phyloP scores from a whole-genome alignment of 306 rosid species.

The Castanea crenata region DNA sequence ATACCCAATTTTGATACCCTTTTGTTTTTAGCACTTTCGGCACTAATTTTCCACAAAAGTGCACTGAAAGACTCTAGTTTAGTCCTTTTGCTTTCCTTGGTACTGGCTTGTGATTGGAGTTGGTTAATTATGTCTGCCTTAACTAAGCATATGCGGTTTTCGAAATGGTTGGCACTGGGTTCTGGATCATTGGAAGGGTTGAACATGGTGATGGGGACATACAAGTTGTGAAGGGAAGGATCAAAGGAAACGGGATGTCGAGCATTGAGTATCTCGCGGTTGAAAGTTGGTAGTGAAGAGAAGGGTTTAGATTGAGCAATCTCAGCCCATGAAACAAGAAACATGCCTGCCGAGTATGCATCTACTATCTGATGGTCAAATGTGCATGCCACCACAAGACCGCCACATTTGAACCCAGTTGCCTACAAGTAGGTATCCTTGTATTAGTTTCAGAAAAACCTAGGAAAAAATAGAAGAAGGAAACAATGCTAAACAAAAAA shows the following conservation, averaged over 20 bases:
- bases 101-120: slow-evolving; percentile 43
- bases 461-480: background rate
- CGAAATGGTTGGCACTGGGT: slow-evolving; percentile 9
- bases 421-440: slow-evolving; percentile 28
- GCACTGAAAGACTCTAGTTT: slow-evolving; percentile 69
- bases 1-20: slow-evolving; percentile 54
- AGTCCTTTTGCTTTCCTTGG: slow-evolving; percentile 14
- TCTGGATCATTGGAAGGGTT: slow-evolving; percentile 20
- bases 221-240: slow-evolving; percentile 46
- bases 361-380: slow-evolving; percentile 82
- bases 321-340: slow-evolving; percentile 42
- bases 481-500: background rate
- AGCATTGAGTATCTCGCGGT: slow-evolving; percentile 34
- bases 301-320: slow-evolving; percentile 32
- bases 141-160: slow-evolving; percentile 57
- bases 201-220: slow-evolving; percentile 39
- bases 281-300: slow-evolving; percentile 33
- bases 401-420: slow-evolving; percentile 67
- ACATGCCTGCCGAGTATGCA: slow-evolving; percentile 70
- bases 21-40: slow-evolving; percentile 18
- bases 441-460: too few relatives aligned
- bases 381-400: slow-evolving; percentile 61
- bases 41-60: slow-evolving; percentile 64
- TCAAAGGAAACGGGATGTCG: slow-evolving; percentile 20
- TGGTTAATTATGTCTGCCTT: slow-evolving; percentile 21